Base-by-base conservation (phyloP, 2,329 filamentous ascomycete genomes). In the Talaromyces sp. region DNA sequence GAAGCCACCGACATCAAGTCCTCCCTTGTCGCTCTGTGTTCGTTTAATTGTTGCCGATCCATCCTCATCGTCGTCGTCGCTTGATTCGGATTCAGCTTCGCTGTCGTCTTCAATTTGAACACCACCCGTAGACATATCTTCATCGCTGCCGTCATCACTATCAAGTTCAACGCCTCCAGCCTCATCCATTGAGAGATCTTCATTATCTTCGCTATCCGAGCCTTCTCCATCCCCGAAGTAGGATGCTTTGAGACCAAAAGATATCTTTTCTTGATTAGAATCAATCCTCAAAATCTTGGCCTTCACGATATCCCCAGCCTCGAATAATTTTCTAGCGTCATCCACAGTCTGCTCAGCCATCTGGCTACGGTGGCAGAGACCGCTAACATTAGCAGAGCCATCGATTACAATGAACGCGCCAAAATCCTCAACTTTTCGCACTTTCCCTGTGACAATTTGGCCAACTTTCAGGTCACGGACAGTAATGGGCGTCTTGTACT, bases 361-460 rank as follows among this genome's bases (percentile, higher is more conserved):
- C 75, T 99, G 90, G 68, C 89, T 94, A 68, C 91, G 87, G 77
- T 99, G 95, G 76, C 94, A 98, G 10, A 99, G 85, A 67, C 95
- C 95, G 70, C 94, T 96, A 68, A 99, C 87, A 70, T 96, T 96
- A 63, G 87, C 84, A 4, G 93, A 96, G 67, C 90, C 88, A 76
- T 97, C 92, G 22, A 99, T 83, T 50, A 96, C 87, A 70, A 99
- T 90, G 76, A 99, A 99, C 5, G 94, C 94, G 69, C 95, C 95
- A 75, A 93, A 99, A 37, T 97, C 91, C 73, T 96, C 92, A 2
- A 98, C 93, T 78, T 96, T 97, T 71, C 93, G 89, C 64, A 99
- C 87, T 74, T 92, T 96, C 58, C 93, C 95, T 13, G 91, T 96
- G 39, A 99, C 85, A 37, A 93, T 81, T 77, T 96, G 91, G 7